Evolutionary conservation across 1,284 basidiomycete species (phyloP).

Genomic region (Naganishia sp.): DNA sequence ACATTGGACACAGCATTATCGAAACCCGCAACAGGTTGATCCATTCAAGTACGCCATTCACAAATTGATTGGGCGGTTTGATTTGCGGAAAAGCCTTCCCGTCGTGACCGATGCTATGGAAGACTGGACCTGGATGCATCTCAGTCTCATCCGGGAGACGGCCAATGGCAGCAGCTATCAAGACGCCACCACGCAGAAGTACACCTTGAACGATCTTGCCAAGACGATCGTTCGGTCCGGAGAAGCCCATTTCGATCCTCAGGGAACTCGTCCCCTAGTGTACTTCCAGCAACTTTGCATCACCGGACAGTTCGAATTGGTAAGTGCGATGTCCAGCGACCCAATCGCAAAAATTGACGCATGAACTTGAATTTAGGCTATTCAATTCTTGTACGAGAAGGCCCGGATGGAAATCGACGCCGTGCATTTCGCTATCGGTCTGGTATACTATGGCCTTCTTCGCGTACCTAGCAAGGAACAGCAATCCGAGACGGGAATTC

Average conservation of each 20-base stretch:
- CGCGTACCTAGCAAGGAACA: constrained; percentile 76
- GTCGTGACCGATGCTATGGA: constrained; percentile 89
- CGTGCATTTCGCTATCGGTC: constrained; percentile 86
- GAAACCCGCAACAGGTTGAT: constrained; percentile 73
- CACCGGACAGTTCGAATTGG: constrained; percentile 91
- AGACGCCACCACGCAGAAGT: constrained; percentile 59
- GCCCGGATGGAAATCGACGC: constrained; percentile 88
- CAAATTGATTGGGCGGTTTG: constrained; percentile 91
- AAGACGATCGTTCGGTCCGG: constrained; percentile 84
- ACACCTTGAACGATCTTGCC: constrained; percentile 76
- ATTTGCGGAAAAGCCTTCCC: constrained; percentile 78
- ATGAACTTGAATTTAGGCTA: constrained; percentile 61
- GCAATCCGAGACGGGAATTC: constrained; percentile 74
- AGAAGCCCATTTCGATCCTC: constrained; percentile 85
- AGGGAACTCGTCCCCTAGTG: constrained; percentile 63
- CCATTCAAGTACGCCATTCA: constrained; percentile 95
- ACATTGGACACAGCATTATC: constrained; percentile 44
- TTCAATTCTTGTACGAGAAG: constrained; percentile 86
- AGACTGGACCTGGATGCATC: constrained; percentile 98
- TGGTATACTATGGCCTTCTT: constrained; percentile 91
- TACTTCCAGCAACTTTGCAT: constrained; percentile 91
- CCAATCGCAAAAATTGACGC: constrained; percentile 2
- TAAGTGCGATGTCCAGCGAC: constrained; percentile 50
- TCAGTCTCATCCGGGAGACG: constrained; percentile 66
- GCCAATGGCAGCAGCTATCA: constrained; percentile 65